phyloP scores from a whole-genome alignment of 2,329 filamentous ascomycete genomes.

The Exophiala aquamarina region DNA sequence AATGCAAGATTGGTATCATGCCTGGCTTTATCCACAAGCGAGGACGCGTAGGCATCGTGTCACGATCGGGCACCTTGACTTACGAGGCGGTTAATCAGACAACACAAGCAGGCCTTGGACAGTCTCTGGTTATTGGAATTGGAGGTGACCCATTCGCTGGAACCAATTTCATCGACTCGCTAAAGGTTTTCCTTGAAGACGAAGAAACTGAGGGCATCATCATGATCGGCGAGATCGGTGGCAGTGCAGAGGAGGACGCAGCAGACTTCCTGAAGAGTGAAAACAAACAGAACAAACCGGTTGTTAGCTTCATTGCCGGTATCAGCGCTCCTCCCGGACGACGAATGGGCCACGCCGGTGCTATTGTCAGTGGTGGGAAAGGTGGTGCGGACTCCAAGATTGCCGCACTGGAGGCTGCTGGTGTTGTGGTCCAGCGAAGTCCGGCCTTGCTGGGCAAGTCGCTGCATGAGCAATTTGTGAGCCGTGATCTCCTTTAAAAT shows the following conservation, averaged over 20 bases:
- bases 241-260: conserved; percentile 94
- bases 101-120: conserved; percentile 91
- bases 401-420: conserved; percentile 84
- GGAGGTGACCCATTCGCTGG: conserved; percentile 98
- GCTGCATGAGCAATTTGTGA: conserved; percentile 92
- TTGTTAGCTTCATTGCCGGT: conserved; percentile 96
- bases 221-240: conserved; percentile 99
- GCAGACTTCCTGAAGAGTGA: conserved; percentile 91
- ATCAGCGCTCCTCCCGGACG: conserved; percentile 95
- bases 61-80: conserved; percentile 94
- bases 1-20: conserved; percentile 99
- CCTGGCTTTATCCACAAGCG: conserved; percentile 99
- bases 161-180: conserved; percentile 99
- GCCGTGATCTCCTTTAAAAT: conserved; percentile 82
- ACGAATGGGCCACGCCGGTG: conserved; percentile 98
- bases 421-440: conserved; percentile 94
- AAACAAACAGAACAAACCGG: conserved; percentile 93
- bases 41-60: conserved; percentile 97
- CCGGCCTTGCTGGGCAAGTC: conserved; percentile 91
- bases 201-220: conserved; percentile 98
- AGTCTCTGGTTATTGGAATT: conserved; percentile 97
- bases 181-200: conserved; percentile 94
- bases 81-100: conserved; percentile 99
- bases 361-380: conserved; percentile 96
- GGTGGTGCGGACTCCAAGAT: conserved; percentile 99